Percentiles rank a stretch among this genome's conserved stretches.
phyloP scores from a whole-genome alignment of 75 land plant species.

The Selaginella moellendorffii region DNA sequence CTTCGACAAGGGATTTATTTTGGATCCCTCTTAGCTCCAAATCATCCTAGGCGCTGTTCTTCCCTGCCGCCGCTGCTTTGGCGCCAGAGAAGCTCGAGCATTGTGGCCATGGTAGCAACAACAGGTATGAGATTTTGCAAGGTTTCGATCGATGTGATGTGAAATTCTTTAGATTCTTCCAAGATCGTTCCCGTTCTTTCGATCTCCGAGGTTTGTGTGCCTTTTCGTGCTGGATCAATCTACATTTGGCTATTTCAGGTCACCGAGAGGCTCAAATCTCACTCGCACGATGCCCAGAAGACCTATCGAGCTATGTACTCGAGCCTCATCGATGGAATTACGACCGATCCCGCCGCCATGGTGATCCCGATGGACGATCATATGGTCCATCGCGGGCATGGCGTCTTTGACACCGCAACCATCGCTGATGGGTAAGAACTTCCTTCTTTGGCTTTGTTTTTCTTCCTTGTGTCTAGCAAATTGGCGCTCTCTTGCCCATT shows the following conservation, averaged over 20 bases:
- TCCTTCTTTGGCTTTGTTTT: not conserved
- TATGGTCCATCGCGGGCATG: constrained; percentile 97
- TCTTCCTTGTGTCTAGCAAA: not conserved
- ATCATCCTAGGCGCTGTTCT: too few relatives aligned
- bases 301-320: constrained; percentile 89
- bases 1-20: too few relatives aligned
- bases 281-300: constrained; percentile 17
- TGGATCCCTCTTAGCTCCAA: too few relatives aligned
- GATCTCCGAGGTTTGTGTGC: not conserved
- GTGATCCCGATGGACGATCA: constrained; percentile 94
- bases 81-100: not conserved
- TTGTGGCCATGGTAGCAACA: not conserved
- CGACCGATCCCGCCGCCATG: constrained; percentile 75
- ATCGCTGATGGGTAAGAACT: constrained; percentile 54
- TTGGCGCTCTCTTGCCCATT: not conserved
- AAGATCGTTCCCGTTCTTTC: not conserved
- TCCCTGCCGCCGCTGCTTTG: not conserved
- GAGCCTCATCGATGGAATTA: constrained; percentile 71
- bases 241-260: too few relatives aligned
- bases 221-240: not conserved
- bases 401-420: constrained; percentile 89
- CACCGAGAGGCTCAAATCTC: constrained; percentile 31
- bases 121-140: not conserved
- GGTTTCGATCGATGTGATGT: not conserved
- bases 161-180: not conserved